A percentile compares a stretch with the other conserved stretches of the same genome.
Evolutionary conservation across 2,329 filamentous ascomycete genomes (phyloP).

Genomic region (Cyclaneusma minus): DNA sequence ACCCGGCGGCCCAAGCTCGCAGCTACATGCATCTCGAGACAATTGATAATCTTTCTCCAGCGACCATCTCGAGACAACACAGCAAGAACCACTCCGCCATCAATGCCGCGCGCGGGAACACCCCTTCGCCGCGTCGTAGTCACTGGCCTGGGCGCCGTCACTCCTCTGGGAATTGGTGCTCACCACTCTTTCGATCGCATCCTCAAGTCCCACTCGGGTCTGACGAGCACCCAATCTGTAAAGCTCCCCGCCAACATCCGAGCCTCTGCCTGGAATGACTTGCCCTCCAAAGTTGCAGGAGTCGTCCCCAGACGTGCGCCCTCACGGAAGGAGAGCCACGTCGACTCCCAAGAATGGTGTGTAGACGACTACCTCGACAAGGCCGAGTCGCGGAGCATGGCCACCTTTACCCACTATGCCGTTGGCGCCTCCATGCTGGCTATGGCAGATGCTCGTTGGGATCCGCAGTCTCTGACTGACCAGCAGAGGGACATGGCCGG

Average conservation of each 20-base stretch:
- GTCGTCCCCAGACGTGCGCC: slow-evolving; percentile 48
- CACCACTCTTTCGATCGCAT: slow-evolving; percentile 69
- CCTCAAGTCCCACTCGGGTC: slow-evolving; percentile 44
- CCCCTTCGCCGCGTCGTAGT: slow-evolving; percentile 64
- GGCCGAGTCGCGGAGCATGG: slow-evolving; percentile 59
- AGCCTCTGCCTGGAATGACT: slow-evolving; percentile 38
- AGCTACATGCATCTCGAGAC: no score
- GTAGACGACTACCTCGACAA: slow-evolving; percentile 36
- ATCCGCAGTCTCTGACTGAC: slow-evolving; percentile 30
- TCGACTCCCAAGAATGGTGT: slow-evolving; percentile 27
- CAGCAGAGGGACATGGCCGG: slow-evolving; percentile 64
- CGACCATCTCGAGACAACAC: no score
- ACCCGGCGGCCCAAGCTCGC: no score
- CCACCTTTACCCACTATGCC: slow-evolving; percentile 84
- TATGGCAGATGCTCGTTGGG: slow-evolving; percentile 67
- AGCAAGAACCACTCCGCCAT: no score
- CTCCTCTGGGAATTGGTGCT: slow-evolving; percentile 68
- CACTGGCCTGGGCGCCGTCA: slow-evolving; percentile 69
- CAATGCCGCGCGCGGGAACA: no score
- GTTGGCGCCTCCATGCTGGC: slow-evolving; percentile 79
- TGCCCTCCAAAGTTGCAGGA: slow-evolving; percentile 77
- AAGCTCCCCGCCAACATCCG: slow-evolving; percentile 8
- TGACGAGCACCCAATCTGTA: no score
- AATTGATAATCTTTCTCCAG: no score
- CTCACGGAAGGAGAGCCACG: slow-evolving; percentile 17